phyloP scores from a whole-genome alignment of 208 protist genomes.

The Trypanosoma scelopori region DNA sequence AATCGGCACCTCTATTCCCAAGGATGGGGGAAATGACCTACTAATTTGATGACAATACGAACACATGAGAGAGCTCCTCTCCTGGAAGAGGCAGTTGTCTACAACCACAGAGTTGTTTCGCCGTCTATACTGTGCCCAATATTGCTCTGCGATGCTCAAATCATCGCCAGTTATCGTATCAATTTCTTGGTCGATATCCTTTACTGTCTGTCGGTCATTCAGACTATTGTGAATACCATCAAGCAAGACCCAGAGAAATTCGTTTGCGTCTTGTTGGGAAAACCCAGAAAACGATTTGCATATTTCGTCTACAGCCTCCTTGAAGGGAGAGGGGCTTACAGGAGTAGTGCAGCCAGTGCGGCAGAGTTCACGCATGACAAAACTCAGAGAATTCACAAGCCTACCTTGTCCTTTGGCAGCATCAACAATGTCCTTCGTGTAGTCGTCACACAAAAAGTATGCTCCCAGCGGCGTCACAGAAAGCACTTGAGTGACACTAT shows the following conservation, averaged over 20 bases:
- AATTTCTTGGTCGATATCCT: conserved; percentile 40
- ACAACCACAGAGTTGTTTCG: conserved; percentile 94
- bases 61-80: conserved; percentile 70
- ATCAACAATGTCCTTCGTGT: conserved; percentile 43
- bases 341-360: conserved; percentile 44
- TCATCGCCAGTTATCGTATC: conserved; percentile 76
- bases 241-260: conserved; percentile 91
- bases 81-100: conserved; percentile 80
- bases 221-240: conserved; percentile 92
- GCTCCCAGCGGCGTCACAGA: conserved; percentile 75
- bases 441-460: conserved; percentile 89
- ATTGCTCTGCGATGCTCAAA: conserved; percentile 63
- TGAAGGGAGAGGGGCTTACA: conserved; percentile 83
- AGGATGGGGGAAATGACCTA: conserved; percentile 54
- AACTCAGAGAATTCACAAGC: conserved; percentile 71
- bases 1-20: conserved; percentile 82
- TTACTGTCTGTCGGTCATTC: conserved; percentile 58
- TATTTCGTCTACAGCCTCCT: conserved; percentile 63
- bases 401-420: conserved; percentile 27
- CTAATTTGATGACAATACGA: conserved; percentile 57
- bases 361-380: conserved; percentile 81
- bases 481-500: conserved; percentile 85
- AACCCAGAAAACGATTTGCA: conserved; percentile 73
- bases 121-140: conserved; percentile 76
- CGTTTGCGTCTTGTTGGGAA: conserved; percentile 91